phyloP scores from a whole-genome alignment of 2,329 filamentous ascomycete genomes.

The Metarhizium robertsii region DNA sequence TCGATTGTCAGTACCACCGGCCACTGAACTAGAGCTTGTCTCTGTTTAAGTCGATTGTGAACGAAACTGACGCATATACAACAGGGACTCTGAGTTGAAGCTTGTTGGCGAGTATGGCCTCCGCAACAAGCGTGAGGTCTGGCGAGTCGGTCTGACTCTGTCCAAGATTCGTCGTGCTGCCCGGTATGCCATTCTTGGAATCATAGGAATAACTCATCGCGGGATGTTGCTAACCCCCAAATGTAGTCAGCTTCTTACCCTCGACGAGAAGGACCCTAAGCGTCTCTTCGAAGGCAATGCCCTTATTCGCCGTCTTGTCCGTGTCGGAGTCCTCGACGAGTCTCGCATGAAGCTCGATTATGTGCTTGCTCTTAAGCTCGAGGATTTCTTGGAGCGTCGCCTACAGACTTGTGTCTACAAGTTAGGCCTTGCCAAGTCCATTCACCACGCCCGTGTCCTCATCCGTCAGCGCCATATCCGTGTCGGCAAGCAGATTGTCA shows the following conservation, averaged over 20 bases:
- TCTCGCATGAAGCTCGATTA: constrained; percentile 99
- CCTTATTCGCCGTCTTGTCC: constrained; percentile 98
- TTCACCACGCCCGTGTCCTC: constrained; percentile 99
- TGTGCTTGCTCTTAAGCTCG: constrained; percentile 96
- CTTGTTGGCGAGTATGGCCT: constrained; percentile 99
- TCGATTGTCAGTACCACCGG: constrained; percentile 96
- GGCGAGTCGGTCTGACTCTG: constrained; percentile 98
- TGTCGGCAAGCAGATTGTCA: constrained; percentile 99
- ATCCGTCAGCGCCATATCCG: constrained; percentile 99
- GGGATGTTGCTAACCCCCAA: constrained; percentile 15
- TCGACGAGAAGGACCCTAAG: constrained; percentile 99
- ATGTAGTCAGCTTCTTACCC: constrained; percentile 91
- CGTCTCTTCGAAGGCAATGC: constrained; percentile 99
- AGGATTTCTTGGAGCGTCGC: constrained; percentile 99
- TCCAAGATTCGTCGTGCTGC: constrained; percentile 99
- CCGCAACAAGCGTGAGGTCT: constrained; percentile 99
- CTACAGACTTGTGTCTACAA: constrained; percentile 99
- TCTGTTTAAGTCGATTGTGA: constrained; percentile 91
- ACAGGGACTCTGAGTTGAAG: constrained; percentile 98
- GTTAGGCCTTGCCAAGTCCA: constrained; percentile 99
- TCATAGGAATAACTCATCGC: background rate
- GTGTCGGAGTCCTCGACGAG: constrained; percentile 99
- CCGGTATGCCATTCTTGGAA: constrained; percentile 53
- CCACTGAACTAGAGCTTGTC: constrained; percentile 98
- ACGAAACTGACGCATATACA: constrained; percentile 53